A percentile compares a stretch with the other conserved stretches of the same genome.
phyloP scores from a whole-genome alignment of 768 basidiomycete genomes.

The Leccinum subtestaceum region DNA sequence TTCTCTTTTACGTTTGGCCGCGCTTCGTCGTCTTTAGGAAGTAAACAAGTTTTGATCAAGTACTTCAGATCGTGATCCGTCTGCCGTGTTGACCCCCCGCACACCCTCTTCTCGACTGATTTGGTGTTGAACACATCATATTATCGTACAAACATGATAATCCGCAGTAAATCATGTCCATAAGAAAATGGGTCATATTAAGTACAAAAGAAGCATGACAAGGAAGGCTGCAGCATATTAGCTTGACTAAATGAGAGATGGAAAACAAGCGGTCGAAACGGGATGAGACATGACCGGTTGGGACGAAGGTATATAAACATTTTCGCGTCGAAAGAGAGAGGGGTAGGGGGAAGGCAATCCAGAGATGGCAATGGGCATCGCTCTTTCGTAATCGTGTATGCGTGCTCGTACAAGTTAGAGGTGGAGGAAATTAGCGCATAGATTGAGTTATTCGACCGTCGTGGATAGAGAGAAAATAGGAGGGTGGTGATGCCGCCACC shows the following conservation, averaged over 20 bases:
- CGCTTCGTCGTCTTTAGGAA: not conserved
- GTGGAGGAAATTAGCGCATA: not conserved
- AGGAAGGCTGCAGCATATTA: not conserved
- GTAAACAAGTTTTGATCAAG: not conserved
- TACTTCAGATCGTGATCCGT: not conserved
- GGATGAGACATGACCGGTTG: not conserved
- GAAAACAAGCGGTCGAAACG: not conserved
- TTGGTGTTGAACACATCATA: not conserved
- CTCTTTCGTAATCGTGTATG: not conserved
- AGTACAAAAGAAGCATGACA: not conserved
- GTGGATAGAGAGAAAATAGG: not conserved
- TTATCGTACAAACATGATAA: conserved; percentile 7
- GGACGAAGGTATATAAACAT: not conserved
- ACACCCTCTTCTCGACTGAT: not conserved
- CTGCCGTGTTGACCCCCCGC: not conserved
- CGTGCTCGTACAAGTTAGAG: not conserved
- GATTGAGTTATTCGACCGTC: not conserved
- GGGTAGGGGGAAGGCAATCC: not conserved
- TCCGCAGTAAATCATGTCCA: not conserved
- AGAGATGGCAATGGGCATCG: not conserved
- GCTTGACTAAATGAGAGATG: not conserved
- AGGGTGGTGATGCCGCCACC: conserved; percentile 4
- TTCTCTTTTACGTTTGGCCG: not conserved
- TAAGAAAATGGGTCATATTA: not conserved
- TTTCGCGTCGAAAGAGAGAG: conserved; percentile 1